Percentiles rank a stretch among this genome's conserved stretches.
phyloP scores from a whole-genome alignment of 352 stramenopile genomes.

The Phytophthora multivora region DNA sequence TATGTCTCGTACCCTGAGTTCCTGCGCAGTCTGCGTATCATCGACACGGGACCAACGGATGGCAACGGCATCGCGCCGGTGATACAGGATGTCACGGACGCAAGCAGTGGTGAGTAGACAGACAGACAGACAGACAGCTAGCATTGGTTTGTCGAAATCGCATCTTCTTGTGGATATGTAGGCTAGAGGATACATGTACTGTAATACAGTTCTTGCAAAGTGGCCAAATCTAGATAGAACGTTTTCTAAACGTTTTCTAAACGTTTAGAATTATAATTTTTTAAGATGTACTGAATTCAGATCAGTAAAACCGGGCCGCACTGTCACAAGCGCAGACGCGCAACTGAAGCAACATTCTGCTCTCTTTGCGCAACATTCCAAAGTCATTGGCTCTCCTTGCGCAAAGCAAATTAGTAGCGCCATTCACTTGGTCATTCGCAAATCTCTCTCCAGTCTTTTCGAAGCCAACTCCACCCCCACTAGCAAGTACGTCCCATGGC shows the following conservation, averaged over 20 bases:
- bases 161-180: slow-evolving; percentile 23
- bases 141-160: not conserved
- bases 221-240: too few relatives aligned
- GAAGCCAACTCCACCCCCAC: slow-evolving; percentile 24
- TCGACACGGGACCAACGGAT: slow-evolving; percentile 45
- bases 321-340: too few relatives aligned
- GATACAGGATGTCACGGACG: slow-evolving; percentile 7
- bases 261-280: too few relatives aligned
- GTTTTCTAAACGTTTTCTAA: too few relatives aligned
- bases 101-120: slow-evolving; percentile 14
- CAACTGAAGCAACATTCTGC: too few relatives aligned
- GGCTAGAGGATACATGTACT: slow-evolving; percentile 16
- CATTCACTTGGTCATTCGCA: slow-evolving; percentile 25
- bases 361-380: too few relatives aligned
- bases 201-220: not conserved
- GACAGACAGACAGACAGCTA: not conserved
- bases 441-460: slow-evolving; percentile 49
- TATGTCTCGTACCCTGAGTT: slow-evolving; percentile 78
- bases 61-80: not conserved
- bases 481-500: slow-evolving; percentile 37
- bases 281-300: too few relatives aligned
- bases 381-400: not conserved
- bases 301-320: too few relatives aligned
- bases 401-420: not conserved
- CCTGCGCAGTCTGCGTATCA: slow-evolving; percentile 71